Evolutionary conservation across 345 rosid genomes (phyloP).

Genomic region (Citrus glauca): DNA sequence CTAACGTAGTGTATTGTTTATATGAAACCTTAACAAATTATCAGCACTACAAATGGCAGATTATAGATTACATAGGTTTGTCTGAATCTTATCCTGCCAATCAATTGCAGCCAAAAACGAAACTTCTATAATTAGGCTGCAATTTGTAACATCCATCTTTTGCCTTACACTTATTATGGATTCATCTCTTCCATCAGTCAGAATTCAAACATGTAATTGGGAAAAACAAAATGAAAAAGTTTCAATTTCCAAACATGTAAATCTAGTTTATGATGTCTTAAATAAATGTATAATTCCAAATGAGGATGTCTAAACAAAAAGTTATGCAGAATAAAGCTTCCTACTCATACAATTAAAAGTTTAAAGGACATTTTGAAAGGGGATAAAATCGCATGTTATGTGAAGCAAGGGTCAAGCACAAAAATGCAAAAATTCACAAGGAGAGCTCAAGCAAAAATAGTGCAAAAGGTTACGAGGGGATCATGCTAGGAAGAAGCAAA

Average conservation of each 20-base stretch:
- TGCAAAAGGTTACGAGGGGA: not conserved
- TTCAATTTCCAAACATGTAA: not conserved
- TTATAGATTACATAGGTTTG: not conserved
- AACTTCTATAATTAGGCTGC: constrained; percentile 7
- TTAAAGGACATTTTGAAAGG: not conserved
- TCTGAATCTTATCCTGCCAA: not conserved
- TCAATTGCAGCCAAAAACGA: not conserved
- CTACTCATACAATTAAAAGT: not conserved
- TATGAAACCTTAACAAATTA: constrained; percentile 2
- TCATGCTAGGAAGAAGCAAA: not conserved
- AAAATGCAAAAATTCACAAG: not conserved
- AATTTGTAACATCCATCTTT: not conserved
- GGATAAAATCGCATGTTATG: not conserved
- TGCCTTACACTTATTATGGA: not conserved
- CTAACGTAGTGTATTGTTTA: not conserved
- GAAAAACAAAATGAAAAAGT: not conserved
- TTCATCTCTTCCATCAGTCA: not conserved
- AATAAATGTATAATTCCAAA: not conserved
- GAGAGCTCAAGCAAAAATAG: not conserved
- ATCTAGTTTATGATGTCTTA: not conserved
- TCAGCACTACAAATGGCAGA: not conserved
- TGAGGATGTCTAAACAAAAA: not conserved
- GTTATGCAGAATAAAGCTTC: not conserved
- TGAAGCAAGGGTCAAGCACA: not conserved
- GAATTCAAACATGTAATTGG: not conserved